Percentiles rank a stretch among this genome's conserved stretches.
Conservation (phyloP, 169 alveolate species). For the Hepatocystis sp. region DNA sequence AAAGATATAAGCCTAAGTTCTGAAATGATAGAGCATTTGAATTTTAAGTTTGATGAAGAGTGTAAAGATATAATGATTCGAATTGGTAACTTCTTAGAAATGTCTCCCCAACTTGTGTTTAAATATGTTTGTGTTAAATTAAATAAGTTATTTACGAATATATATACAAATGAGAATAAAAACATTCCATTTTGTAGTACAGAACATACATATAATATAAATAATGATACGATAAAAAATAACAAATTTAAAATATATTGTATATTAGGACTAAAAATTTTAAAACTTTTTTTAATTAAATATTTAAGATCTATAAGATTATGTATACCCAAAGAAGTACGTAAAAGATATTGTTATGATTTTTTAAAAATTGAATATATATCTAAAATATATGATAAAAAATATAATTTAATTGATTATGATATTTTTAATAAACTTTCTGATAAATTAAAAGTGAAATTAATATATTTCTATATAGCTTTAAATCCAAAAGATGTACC, state of each 20-base stretch:
- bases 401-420: constrained; percentile 68
- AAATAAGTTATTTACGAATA: constrained; percentile 43
- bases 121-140: constrained; percentile 66
- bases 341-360: constrained; percentile 78
- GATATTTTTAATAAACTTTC: constrained; percentile 40
- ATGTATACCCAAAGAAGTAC: constrained; percentile 82
- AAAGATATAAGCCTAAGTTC: constrained; percentile 8
- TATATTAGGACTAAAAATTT: constrained; percentile 46
- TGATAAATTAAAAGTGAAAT: constrained; percentile 75
- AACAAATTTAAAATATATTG: constrained; percentile 69
- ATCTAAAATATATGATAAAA: constrained; percentile 66
- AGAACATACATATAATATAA: constrained; percentile 46
- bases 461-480: constrained; percentile 80
- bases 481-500: constrained; percentile 79
- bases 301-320: constrained; percentile 53
- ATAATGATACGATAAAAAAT: constrained; percentile 32
- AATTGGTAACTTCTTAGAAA: constrained; percentile 56
- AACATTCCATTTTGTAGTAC: constrained; percentile 50
- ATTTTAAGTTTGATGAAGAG: constrained; percentile 45
- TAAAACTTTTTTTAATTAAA: constrained; percentile 35
- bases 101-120: constrained; percentile 53
- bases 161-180: constrained; percentile 55
- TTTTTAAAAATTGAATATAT: constrained; percentile 73
- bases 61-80: constrained; percentile 61
- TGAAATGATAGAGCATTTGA: constrained; percentile 32